Evolutionary conservation across 805 yeast species (phyloP).

Genomic region (Kockiozyma suomiensis): DNA sequence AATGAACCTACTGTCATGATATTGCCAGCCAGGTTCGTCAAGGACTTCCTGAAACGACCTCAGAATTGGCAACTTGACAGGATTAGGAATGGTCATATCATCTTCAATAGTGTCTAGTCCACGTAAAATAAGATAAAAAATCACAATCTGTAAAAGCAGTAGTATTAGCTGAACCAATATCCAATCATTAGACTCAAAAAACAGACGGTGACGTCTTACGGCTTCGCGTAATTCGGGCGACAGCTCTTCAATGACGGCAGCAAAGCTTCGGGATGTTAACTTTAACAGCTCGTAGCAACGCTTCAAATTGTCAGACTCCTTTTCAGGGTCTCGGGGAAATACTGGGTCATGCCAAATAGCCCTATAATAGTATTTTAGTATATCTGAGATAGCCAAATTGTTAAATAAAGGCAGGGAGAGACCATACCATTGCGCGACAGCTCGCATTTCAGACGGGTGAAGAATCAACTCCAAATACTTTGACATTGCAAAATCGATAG

Average conservation of each 20-base stretch:
- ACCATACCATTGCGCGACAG: constrained; percentile 63
- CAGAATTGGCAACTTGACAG: constrained; percentile 71
- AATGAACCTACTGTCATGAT: constrained; percentile 53
- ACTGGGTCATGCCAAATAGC: constrained; percentile 53
- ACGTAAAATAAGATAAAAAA: constrained; percentile 82
- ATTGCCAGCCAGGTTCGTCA: constrained; percentile 73
- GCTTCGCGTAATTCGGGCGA: constrained; percentile 86
- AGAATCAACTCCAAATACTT: constrained; percentile 45
- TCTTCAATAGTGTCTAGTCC: constrained; percentile 96
- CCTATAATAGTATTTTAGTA: constrained; percentile 6
- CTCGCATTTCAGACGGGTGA: constrained; percentile 73
- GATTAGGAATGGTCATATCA: constrained; percentile 82
- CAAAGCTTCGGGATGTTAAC: constrained; percentile 84
- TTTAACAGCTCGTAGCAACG: constrained; percentile 70
- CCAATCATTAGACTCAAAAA: neutral
- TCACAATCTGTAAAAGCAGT: constrained; percentile 46
- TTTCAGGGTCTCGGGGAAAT: constrained; percentile 52
- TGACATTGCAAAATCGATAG: constrained; percentile 19
- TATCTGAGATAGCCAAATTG: neutral
- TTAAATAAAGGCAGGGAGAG: neutral
- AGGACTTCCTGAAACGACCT: constrained; percentile 68
- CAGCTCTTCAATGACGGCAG: constrained; percentile 88
- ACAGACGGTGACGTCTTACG: constrained; percentile 41
- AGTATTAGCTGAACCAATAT: neutral
- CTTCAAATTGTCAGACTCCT: constrained; percentile 50